Conservation (phyloP, 768 basidiomycete species). For the Mycena chlorophos region DNA sequence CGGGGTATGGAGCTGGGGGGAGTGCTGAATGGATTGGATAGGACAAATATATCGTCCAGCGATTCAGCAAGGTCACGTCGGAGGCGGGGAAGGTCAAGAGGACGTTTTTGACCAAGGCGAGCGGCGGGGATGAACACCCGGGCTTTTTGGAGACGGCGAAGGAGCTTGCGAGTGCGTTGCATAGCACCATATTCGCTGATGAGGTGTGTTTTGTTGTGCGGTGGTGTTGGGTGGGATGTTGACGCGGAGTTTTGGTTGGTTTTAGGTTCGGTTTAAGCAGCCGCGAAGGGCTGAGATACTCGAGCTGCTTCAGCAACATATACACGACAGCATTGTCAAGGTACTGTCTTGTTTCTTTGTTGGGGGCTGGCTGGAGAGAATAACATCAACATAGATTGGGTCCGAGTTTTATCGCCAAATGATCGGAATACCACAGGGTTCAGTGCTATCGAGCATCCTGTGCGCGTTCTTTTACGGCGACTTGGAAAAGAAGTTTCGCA, state of each 20-base stretch:
- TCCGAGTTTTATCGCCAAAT: conserved; percentile 79
- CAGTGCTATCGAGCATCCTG: conserved; percentile 88
- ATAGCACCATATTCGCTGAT: conserved; percentile 84
- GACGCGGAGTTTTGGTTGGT: neutral
- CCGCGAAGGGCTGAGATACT: conserved; percentile 62
- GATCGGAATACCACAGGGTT: conserved; percentile 97
- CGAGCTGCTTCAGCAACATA: conserved; percentile 81
- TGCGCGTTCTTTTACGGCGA: conserved; percentile 96
- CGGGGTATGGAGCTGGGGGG: neutral
- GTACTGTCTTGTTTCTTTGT: conserved; percentile 34
- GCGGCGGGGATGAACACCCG: conserved; percentile 76
- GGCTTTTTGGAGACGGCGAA: conserved; percentile 73
- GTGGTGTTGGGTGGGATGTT: too few species aligned
- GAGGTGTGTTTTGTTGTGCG: conserved; percentile 49
- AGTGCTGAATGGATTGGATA: conserved; percentile 30
- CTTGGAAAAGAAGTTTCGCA: conserved; percentile 63
- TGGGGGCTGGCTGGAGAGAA: neutral
- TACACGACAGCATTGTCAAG: conserved; percentile 91
- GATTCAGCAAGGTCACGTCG: conserved; percentile 65
- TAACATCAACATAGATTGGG: conserved; percentile 60
- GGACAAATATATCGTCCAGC: conserved; percentile 74
- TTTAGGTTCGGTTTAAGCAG: conserved; percentile 54
- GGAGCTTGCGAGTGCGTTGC: conserved; percentile 62
- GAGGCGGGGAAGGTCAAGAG: conserved; percentile 58
- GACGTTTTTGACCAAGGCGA: conserved; percentile 58